Conservation (phyloP, 106 monocot genomes). For the Chionographis japonica region DNA sequence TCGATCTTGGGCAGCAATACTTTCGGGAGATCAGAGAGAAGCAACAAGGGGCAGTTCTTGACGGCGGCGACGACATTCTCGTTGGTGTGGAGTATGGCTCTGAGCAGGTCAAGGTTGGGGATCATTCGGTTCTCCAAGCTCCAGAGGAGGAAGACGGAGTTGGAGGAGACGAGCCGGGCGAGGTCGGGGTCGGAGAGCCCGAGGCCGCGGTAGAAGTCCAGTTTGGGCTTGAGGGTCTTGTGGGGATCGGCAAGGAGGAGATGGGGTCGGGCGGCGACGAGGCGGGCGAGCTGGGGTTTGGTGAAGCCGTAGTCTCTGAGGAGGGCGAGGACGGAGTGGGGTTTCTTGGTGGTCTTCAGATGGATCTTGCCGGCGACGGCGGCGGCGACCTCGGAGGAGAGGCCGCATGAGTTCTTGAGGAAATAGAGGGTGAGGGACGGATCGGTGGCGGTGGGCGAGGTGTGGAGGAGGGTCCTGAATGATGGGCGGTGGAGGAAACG, state of each 20-base stretch:
- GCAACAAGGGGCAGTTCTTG: neutral
- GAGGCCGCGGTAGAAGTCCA: conserved; percentile 28
- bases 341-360: conserved; percentile 21
- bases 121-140: conserved; percentile 17
- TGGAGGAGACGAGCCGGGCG: conserved; percentile 1
- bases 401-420: conserved; percentile 29
- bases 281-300: conserved; percentile 18
- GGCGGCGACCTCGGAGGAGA: conserved; percentile 21
- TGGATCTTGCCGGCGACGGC: conserved; percentile 23
- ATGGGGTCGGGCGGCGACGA: conserved; percentile 21
- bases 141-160: conserved; percentile 7
- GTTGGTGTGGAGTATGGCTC: conserved; percentile 3
- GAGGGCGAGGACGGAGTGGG: conserved; percentile 25
- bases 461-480: neutral
- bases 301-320: conserved; percentile 33
- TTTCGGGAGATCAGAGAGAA: conserved; percentile 5
- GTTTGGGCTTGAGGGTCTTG: conserved; percentile 38
- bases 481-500: neutral
- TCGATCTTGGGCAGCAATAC: conserved; percentile 8
- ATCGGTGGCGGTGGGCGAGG: neutral
- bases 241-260: conserved; percentile 24
- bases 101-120: conserved; percentile 10
- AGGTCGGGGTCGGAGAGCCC: conserved; percentile 25
- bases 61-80: conserved; percentile 7
- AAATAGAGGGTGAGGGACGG: conserved; percentile 24